These are phyloP conservation scores for Nicotiana tabacum DNA, from an alignment of 257 asterid species.

Conservation along the genomic window DNA sequence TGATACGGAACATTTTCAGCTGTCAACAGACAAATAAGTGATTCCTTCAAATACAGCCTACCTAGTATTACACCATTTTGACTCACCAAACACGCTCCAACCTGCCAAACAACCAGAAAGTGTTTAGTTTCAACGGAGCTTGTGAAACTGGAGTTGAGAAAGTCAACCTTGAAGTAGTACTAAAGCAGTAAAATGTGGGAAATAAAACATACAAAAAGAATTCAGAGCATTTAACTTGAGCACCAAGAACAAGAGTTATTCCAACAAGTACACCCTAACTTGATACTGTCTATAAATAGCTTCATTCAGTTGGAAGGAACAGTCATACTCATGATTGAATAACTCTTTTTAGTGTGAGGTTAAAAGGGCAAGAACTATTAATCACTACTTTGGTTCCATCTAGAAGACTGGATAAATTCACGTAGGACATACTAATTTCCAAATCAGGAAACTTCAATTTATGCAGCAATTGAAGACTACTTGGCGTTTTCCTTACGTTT, in stretches of 20 bases:
- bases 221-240: neutral
- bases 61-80: conserved; percentile 83
- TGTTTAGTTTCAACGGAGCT: neutral
- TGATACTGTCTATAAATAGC: neutral
- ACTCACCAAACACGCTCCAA: conserved; percentile 98
- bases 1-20: neutral
- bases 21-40: neutral
- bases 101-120: conserved; percentile 33
- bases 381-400: neutral
- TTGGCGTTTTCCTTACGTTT: neutral
- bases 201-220: neutral
- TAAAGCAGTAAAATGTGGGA: neutral
- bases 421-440: neutral
- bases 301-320: neutral
- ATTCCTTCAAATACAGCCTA: conserved; percentile 31
- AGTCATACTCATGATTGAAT: neutral
- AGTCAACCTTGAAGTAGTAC: neutral
- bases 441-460: neutral
- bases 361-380: neutral
- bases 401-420: neutral
- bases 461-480: neutral
- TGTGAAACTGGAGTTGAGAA: neutral
- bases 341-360: neutral
- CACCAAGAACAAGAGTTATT: neutral
- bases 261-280: neutral